Percentiles rank a stretch among this genome's conserved stretches.
Evolutionary conservation across 2,329 filamentous ascomycete species (phyloP).

Genomic region (Amesomyces nigricolor): DNA sequence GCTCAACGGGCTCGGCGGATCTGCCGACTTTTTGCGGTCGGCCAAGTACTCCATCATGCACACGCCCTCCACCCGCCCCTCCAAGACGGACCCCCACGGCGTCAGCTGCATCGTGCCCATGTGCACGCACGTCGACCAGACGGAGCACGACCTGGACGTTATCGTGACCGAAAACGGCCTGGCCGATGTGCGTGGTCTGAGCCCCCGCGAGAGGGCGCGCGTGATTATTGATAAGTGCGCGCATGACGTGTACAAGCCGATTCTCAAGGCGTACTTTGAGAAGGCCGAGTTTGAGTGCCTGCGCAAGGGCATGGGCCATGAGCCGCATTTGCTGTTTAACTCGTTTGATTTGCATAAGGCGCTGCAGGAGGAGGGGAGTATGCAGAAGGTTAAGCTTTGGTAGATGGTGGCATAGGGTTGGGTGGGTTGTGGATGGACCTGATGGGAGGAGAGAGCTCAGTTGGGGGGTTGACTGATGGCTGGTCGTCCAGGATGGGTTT

Average conservation of each 20-base stretch:
- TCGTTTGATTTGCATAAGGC: constrained; percentile 86
- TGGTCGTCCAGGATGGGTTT: no score
- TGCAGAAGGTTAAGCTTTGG: constrained; percentile 62
- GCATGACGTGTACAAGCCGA: constrained; percentile 78
- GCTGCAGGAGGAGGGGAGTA: constrained; percentile 74
- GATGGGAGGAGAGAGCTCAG: no score
- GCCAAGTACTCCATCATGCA: constrained; percentile 91
- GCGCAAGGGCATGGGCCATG: constrained; percentile 81
- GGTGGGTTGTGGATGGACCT: no score
- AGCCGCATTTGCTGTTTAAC: constrained; percentile 83
- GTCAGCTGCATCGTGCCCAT: constrained; percentile 88
- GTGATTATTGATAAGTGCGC: constrained; percentile 85
- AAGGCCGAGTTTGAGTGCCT: constrained; percentile 83
- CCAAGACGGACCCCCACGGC: constrained; percentile 75
- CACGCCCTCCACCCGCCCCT: constrained; percentile 73
- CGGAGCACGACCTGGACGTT: constrained; percentile 88
- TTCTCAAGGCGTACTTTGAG: constrained; percentile 75
- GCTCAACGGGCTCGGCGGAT: constrained; percentile 79
- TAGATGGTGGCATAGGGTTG: no score
- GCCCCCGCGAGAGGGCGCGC: constrained; percentile 70
- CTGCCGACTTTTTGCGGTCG: constrained; percentile 72
- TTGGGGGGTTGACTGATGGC: no score
- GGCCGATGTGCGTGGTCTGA: constrained; percentile 77
- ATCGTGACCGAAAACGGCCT: constrained; percentile 71
- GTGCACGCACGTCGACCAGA: constrained; percentile 89